A percentile compares a stretch with the other conserved stretches of the same genome.
phyloP scores from a whole-genome alignment of 495 filamentous ascomycete species.

The Penicillium desertorum region DNA sequence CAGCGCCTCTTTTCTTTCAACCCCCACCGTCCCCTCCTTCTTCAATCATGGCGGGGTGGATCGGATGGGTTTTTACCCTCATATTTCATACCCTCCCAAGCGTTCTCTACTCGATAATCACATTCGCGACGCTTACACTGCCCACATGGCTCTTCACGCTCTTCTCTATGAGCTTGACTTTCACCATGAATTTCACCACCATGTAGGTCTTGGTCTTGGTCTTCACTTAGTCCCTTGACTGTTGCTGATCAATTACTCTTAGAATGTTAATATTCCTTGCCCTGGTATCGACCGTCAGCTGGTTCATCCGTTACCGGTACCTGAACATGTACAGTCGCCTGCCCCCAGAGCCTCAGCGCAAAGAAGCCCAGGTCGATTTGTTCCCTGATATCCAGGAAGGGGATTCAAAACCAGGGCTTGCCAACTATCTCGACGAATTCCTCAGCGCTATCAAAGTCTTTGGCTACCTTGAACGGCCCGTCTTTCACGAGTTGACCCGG shows the following conservation, averaged over 20 bases:
- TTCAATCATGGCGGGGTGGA: conserved; percentile 48
- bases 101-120: conserved; percentile 77
- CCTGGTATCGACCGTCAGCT: conserved; percentile 77
- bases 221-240: too few species aligned
- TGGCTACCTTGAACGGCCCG: conserved; percentile 91
- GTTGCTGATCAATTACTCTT: conserved; percentile 8
- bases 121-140: conserved; percentile 82
- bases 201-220: conserved; percentile 54
- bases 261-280: conserved; percentile 76
- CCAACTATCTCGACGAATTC: conserved; percentile 96
- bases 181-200: conserved; percentile 98
- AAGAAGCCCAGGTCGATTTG: conserved; percentile 91
- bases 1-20: conserved; percentile 23
- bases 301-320: conserved; percentile 91
- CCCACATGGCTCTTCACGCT: conserved; percentile 89
- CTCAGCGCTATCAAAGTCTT: conserved; percentile 99
- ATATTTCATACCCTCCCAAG: conserved; percentile 60
- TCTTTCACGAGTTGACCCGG: conserved; percentile 95
- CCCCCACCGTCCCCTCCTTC: conserved; percentile 35
- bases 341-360: conserved; percentile 90
- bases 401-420: conserved; percentile 83
- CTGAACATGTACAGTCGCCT: conserved; percentile 93
- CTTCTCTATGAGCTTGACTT: conserved; percentile 91
- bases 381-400: conserved; percentile 91
- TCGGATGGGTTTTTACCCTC: conserved; percentile 44